A percentile compares a stretch with the other conserved stretches of the same genome.
Evolutionary conservation across 192 early-diverging fungal species (phyloP).

Genomic region (Backusella circina): DNA sequence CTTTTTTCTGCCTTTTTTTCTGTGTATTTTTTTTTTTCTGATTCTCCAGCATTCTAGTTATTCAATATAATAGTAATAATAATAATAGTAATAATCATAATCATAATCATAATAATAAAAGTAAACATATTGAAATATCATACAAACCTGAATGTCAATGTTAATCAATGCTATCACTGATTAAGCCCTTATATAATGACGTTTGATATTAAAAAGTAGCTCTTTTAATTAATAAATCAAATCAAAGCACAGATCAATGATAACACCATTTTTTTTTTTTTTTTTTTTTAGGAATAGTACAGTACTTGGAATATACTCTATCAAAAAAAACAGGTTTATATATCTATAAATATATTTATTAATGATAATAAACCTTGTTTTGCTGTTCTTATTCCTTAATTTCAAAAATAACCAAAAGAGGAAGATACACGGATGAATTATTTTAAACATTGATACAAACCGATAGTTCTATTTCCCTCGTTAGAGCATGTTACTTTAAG

Average conservation of each 20-base stretch:
- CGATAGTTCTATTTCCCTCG: neutral
- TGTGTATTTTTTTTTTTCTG: neutral
- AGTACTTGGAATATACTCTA: neutral
- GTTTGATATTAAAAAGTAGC: neutral
- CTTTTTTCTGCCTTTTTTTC: neutral
- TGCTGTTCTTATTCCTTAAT: neutral
- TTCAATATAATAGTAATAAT: neutral
- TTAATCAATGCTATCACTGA: neutral
- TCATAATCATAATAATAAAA: neutral
- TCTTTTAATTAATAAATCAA: neutral
- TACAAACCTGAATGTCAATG: neutral
- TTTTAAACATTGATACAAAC: neutral
- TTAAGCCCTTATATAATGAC: neutral
- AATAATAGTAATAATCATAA: neutral
- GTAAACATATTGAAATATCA: neutral
- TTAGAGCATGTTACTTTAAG: neutral
- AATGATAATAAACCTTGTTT: no score
- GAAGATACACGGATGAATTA: neutral
- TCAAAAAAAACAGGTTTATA: neutral
- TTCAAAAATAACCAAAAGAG: neutral
- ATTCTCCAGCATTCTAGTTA: neutral
- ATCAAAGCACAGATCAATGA: neutral
- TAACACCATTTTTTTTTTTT: no score
- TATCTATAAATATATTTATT: no score
- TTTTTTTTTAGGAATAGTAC: neutral